These are phyloP conservation scores for Aspergillus fijiensis DNA, from an alignment of 2,329 filamentous ascomycete genomes.

Conservation along the genomic window DNA sequence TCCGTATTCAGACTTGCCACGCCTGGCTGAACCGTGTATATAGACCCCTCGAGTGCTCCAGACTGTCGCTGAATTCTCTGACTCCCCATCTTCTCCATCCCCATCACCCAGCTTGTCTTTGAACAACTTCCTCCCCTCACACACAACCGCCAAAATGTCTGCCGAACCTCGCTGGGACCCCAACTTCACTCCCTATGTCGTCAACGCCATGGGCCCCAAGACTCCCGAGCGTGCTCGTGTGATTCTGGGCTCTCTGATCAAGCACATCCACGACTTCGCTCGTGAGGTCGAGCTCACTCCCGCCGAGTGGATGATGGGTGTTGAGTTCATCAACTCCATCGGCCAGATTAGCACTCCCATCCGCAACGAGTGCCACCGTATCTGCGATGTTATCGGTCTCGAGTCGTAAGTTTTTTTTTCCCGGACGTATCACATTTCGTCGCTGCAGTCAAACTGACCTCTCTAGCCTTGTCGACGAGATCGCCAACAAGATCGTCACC, in stretches of 20 bases:
- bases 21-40: conserved; percentile 14
- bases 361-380: conserved; percentile 71
- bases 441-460: conserved; percentile 40
- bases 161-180: conserved; percentile 55
- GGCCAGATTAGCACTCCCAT: conserved; percentile 67
- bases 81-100: conserved; percentile 1
- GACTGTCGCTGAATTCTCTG: not conserved
- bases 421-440: not conserved
- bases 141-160: conserved; percentile 20
- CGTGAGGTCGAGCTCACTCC: conserved; percentile 74
- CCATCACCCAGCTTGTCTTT: not conserved
- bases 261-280: conserved; percentile 74
- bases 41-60: conserved; percentile 16
- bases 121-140: not conserved
- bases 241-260: conserved; percentile 64
- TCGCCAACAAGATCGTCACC: conserved; percentile 66
- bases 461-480: conserved; percentile 69
- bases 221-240: conserved; percentile 63
- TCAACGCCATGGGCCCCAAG: conserved; percentile 71
- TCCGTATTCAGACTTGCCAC: conserved; percentile 12
- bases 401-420: conserved; percentile 51
- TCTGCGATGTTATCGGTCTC: conserved; percentile 71
- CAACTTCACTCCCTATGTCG: conserved; percentile 70
- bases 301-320: conserved; percentile 74
- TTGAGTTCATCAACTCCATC: conserved; percentile 72